Evolutionary conservation across 192 early-diverging fungal genomes (phyloP), one percentile per base, ranked within the genome.

Genomic region (Paraglomus occultum): DNA sequence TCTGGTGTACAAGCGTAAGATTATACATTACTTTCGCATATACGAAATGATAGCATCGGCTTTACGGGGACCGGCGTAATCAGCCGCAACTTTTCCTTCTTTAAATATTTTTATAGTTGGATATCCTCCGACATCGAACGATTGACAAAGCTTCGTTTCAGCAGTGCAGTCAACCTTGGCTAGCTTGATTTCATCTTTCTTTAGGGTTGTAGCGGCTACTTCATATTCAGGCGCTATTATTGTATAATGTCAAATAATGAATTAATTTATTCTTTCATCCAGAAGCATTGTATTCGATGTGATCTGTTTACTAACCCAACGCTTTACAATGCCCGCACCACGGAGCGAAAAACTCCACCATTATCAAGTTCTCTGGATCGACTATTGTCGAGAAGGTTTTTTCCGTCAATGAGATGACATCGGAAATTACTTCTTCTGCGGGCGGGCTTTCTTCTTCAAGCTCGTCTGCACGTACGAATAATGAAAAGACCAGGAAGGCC

Each of bases 321-420:
- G 83, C 82, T 85, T 97, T 94, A 83, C 96, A 99, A 87, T 99
- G 92, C 62, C 95, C 93, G 80, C 96, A 99, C 96, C 94, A 98
- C 42, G 95, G 96, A 43, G 96, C 95, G 78, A 87, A 98, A 81
- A 98, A 98, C 80, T 97, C 90, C 64, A 98, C 89, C 53, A 98
- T 86, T 31, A 90, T 85, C 49, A 96, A 74, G 9, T 89, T 76
- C 76, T 91, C 85, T 4, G 78, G 73, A 20, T 84, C 72, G 64
- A 91, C 80, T 70, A 80, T 83, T 11, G 74, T 69, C 11, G 80
- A 63, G 77, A 95, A 95, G 71, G 73, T 91, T 64, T 76, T 79
- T n/a, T 76, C 64, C 55, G 61, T 79, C 47, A 92, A 80, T 38
- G 69, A 73, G 52, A 85, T 54, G 51, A 90, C 90, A 55, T 88